Base-by-base conservation (phyloP, 2,329 filamentous ascomycete genomes). In the Bertia moriformis region DNA sequence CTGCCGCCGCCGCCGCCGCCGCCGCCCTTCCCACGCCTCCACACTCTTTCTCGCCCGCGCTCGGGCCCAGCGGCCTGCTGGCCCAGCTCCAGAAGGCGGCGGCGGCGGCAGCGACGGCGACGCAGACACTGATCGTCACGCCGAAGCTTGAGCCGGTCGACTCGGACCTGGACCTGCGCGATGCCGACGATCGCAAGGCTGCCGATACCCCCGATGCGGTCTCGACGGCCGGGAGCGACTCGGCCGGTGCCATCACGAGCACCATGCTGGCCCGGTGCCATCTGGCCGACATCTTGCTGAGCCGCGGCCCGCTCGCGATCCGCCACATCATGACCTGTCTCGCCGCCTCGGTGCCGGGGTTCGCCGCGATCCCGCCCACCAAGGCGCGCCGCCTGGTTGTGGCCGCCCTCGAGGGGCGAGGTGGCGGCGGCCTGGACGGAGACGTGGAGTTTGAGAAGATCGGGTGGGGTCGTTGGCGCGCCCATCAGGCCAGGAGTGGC, bases 391-490 rank as follows among this genome's bases (percentile, higher is more conserved):
- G 89, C 57, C 65, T 96, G 43, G 87, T 96, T 4, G 89, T 95
- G 14, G 83, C 81, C 42, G 89, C 88, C 43, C 63, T 96, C 47
- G 89, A 96, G 62, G 83, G 83, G 49, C 80, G 83, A 49, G 71
- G 71, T 45, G 59, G 61, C 40, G 69, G 76, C 46, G 69, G 70
- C 42, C 74, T 76, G 44, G 73, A 73, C 41, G 55, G 71, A 44
- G 67, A 78, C 44, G 79, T 91, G 50, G 71, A 80, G 53, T 96
- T 93, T 54, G 83, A 93, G 58, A 96, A 96, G 67, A 86, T 95
- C 43, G 89, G 89, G 52, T 96, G 89, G 89, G 91, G 91, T 43
- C 78, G 87, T 47, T 98, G 89, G 89, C 83, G 91, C 58, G 91
- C 87, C 44, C n/a, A n/a, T n/a, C n/a, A n/a, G n/a, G n/a, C n/a